These are phyloP conservation scores for Trichocladium antarcticum DNA, from an alignment of 495 filamentous ascomycete species.

Conservation along the genomic window DNA sequence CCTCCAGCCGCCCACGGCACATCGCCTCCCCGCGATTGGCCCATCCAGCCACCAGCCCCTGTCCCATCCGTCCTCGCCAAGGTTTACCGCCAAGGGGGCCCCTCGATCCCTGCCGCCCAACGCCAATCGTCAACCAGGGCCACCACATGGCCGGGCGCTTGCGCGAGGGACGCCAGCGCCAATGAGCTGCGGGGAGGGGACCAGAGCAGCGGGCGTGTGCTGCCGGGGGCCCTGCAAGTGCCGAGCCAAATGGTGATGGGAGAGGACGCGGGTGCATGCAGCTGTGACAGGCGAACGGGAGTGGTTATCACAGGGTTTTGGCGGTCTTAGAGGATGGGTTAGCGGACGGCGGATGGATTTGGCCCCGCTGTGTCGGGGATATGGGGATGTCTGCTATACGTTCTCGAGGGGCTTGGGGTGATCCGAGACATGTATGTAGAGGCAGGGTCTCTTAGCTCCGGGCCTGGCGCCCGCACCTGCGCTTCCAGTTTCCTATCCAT, in stretches of 20 bases:
- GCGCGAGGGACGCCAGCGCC: not conserved
- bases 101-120: no score
- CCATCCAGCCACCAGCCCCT: no score
- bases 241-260: not conserved
- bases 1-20: no score
- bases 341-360: not conserved
- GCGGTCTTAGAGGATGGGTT: not conserved
- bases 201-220: not conserved
- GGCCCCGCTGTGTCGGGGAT: no score
- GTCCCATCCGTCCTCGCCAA: no score
- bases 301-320: not conserved
- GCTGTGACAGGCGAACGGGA: not conserved
- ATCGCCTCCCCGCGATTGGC: no score
- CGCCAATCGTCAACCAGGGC: not conserved
- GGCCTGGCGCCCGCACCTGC: no score
- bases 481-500: not conserved
- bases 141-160: not conserved
- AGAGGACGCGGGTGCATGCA: no score
- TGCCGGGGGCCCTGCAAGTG: not conserved
- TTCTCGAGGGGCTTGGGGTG: no score
- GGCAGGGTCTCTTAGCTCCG: no score
- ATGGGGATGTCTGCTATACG: no score
- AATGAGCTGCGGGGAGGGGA: not conserved
- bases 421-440: not conserved
- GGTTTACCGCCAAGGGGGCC: no score